Conservation (phyloP, 345 rosid species). For the Eucalyptus erythrocorys region DNA sequence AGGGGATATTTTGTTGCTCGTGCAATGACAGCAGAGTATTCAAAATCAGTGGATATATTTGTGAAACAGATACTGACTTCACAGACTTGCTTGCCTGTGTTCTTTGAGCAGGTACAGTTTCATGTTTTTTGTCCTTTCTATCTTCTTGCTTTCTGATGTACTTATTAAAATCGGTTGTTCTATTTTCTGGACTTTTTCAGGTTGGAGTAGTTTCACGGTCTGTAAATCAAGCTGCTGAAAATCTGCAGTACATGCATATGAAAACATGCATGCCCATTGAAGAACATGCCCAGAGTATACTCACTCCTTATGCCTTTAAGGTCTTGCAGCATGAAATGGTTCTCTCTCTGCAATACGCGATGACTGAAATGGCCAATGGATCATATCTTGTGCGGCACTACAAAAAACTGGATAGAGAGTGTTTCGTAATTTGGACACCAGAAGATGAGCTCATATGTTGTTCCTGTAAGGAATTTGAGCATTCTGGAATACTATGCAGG, state of each 20-base stretch:
- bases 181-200: constrained; percentile 21
- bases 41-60: constrained; percentile 41
- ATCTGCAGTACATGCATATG: constrained; percentile 28
- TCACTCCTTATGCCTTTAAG: constrained; percentile 74
- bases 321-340: constrained; percentile 66
- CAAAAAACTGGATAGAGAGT: constrained; percentile 80
- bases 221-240: constrained; percentile 19
- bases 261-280: constrained; percentile 83
- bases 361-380: constrained; percentile 73
- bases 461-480: constrained; percentile 92
- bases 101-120: constrained; percentile 66
- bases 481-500: constrained; percentile 71
- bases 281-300: constrained; percentile 65
- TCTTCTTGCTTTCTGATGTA: neutral
- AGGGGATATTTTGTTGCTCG: constrained; percentile 70
- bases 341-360: constrained; percentile 65
- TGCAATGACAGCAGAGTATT: constrained; percentile 55
- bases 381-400: constrained; percentile 63
- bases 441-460: constrained; percentile 77
- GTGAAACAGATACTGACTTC: constrained; percentile 44
- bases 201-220: constrained; percentile 42
- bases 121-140: neutral
- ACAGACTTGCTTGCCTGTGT: constrained; percentile 53
- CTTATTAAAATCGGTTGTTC: neutral
- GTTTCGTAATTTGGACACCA: constrained; percentile 55